These are phyloP conservation scores for Pulveroboletus sp. DNA, from an alignment of 768 basidiomycete species.

Conservation along the genomic window DNA sequence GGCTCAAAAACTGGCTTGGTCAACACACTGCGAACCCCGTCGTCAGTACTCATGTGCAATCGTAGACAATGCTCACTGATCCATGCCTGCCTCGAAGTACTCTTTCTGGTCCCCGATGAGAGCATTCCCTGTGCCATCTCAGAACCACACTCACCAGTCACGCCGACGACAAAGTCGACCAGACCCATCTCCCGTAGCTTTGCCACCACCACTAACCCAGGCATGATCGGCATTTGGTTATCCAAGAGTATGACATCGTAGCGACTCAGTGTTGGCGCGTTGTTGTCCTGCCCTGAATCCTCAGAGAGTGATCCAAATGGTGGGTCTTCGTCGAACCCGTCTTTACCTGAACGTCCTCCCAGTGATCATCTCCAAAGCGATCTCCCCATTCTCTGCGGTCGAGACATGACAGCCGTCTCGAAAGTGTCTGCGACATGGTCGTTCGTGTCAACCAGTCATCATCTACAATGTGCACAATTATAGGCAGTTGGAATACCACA, in stretches of 20 bases:
- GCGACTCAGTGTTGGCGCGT: background rate
- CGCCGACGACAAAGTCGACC: conserved; percentile 59
- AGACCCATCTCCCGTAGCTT: conserved; percentile 50
- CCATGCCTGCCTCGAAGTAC: no score
- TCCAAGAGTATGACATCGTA: conserved; percentile 52
- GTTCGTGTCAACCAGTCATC: conserved; percentile 78
- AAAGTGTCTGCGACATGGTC: conserved; percentile 72
- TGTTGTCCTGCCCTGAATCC: background rate
- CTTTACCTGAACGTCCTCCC: conserved; percentile 26
- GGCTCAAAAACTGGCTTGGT: conserved; percentile 17
- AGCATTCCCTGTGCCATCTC: no score
- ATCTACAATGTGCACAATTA: conserved; percentile 76
- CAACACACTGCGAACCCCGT: no score
- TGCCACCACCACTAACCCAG: conserved; percentile 65
- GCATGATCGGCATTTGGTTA: conserved; percentile 80
- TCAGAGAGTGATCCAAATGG: background rate
- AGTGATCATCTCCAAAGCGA: conserved; percentile 69
- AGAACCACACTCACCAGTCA: conserved; percentile 30
- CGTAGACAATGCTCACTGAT: no score
- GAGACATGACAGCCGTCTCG: conserved; percentile 39
- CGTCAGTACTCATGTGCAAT: no score
- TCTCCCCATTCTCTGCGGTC: conserved; percentile 79
- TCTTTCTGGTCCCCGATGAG: no score
- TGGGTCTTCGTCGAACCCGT: background rate
- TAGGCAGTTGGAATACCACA: conserved; percentile 40